Percentiles rank a stretch among this genome's conserved stretches.
These are phyloP conservation scores for Metschnikowia vanudenii DNA, from an alignment of 805 yeast genomes.

Conservation along the genomic window DNA sequence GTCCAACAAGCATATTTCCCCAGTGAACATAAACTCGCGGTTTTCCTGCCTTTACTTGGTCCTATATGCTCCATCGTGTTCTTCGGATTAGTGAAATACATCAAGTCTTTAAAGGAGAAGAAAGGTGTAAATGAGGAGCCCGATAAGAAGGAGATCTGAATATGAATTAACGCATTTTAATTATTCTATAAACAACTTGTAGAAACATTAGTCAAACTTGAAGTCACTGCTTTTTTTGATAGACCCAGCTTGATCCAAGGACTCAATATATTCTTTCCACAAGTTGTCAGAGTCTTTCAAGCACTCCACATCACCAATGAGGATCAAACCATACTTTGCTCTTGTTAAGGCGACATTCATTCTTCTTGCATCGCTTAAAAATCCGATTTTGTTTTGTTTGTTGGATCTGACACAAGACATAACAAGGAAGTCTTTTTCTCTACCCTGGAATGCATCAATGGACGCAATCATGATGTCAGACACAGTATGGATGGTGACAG, in stretches of 20 bases:
- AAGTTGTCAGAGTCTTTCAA: conserved; percentile 14
- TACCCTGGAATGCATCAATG: conserved; percentile 59
- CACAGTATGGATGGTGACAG: conserved; percentile 49
- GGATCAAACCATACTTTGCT: conserved; percentile 75
- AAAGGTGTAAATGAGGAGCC: conserved; percentile 2
- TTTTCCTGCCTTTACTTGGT: conserved; percentile 85
- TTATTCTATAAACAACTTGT: neutral
- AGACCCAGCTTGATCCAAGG: conserved; percentile 14
- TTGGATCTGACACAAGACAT: conserved; percentile 64
- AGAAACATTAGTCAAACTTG: conserved; percentile 1
- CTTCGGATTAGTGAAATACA: conserved; percentile 48
- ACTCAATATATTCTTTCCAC: conserved; percentile 20
- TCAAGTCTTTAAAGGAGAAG: conserved; percentile 43
- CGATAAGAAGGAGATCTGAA: neutral
- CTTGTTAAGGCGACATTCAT: conserved; percentile 87
- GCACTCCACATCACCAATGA: conserved; percentile 19
- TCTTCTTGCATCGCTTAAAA: conserved; percentile 81
- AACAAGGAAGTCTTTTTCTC: conserved; percentile 53
- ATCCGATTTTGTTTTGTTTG: conserved; percentile 71
- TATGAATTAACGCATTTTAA: neutral
- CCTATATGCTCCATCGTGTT: conserved; percentile 70
- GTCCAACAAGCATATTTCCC: conserved; percentile 94
- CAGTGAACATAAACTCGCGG: conserved; percentile 92
- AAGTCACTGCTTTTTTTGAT: conserved; percentile 12
- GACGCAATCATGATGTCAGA: conserved; percentile 44